Base-by-base conservation (phyloP, 192 early-diverging fungal genomes). In the Podila minutissima region DNA sequence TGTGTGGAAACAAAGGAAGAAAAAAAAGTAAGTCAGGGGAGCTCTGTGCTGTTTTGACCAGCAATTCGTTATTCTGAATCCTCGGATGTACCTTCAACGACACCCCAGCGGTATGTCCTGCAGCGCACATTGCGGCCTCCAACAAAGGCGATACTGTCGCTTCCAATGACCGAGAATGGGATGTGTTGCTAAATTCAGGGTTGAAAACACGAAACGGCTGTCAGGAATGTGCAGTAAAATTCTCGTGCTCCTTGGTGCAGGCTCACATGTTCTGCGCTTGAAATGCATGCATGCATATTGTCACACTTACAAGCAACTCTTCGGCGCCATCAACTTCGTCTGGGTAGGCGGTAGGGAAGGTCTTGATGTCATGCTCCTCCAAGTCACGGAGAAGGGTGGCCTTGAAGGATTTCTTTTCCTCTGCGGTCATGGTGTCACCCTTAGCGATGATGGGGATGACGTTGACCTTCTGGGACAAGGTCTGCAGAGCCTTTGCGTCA, bases 361-460 rank as follows among this genome's bases (percentile, higher is more conserved):
- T 84, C 32, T 65, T 77, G 62, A 95, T 93, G 51, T 86, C 85
- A 76, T 94, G 71, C 13, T 79, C 64, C 57, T 90, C 88, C 53
- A 96, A 82, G 67, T 94, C 92, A 33, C 84, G 76, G 20, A 92
- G 62, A 62, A 95, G 88, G 48, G 82, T 85, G 60, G 85, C 82
- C 75, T 96, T 96, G 83, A 92, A 94, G 5, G 74, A 62, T 4
- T 73, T 61, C 29, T 86, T 83, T 67, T 96, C 95, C 33, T 91
- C 91, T 15, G 82, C 68, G 17, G 92, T 91, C 64, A 95, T 81
- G 0, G 91, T 86, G 75, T 96, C 95, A 20, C 93, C 92, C 72
- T 94, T 95, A 58, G 92, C 92, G 82, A 96, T 94, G 60, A 95
- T 85, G 26, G 95, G 95, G 35, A 96, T 92, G 61, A 96, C 89